These are phyloP conservation scores for Parietaria judaica DNA, from an alignment of 306 rosid species.

Conservation along the genomic window DNA sequence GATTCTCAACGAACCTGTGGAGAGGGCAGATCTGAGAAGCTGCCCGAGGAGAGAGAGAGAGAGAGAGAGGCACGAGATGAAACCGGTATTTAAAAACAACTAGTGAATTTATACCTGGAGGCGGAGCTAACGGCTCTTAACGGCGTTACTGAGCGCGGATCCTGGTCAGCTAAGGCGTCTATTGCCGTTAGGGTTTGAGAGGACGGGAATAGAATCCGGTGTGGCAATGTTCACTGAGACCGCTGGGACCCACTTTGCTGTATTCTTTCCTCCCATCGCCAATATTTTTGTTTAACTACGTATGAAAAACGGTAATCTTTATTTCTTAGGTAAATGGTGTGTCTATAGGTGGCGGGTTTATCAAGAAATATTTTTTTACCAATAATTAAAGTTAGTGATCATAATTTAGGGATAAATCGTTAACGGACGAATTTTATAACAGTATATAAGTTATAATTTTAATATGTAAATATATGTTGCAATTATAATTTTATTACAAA, in stretches of 20 bases:
- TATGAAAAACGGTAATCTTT: too few species aligned
- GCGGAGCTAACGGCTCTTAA: constrained; percentile 1
- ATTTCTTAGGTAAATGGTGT: too few species aligned
- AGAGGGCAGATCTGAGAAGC: constrained; percentile 35
- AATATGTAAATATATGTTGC: too few species aligned
- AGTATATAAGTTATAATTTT: too few species aligned
- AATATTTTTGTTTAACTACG: too few species aligned
- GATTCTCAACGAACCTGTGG: constrained; percentile 2
- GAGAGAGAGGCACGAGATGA: background rate
- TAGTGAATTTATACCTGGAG: constrained; percentile 5
- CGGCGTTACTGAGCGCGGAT: constrained; percentile 15
- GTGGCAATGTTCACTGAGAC: background rate
- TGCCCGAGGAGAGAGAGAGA: constrained; percentile 11
- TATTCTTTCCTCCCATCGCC: background rate
- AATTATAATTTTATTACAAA: too few species aligned
- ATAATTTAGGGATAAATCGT: too few species aligned
- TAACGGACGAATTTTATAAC: too few species aligned
- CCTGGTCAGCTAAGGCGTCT: background rate
- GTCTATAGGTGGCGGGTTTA: too few species aligned
- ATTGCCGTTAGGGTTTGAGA: constrained; percentile 15
- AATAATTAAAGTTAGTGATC: too few species aligned
- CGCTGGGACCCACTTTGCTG: background rate
- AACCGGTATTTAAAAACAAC: background rate
- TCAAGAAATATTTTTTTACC: too few species aligned
- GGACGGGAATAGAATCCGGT: background rate